Percentiles rank a stretch among this genome's conserved stretches.
phyloP scores from a whole-genome alignment of 2,329 filamentous ascomycete species.

The Claviceps maximensis region DNA sequence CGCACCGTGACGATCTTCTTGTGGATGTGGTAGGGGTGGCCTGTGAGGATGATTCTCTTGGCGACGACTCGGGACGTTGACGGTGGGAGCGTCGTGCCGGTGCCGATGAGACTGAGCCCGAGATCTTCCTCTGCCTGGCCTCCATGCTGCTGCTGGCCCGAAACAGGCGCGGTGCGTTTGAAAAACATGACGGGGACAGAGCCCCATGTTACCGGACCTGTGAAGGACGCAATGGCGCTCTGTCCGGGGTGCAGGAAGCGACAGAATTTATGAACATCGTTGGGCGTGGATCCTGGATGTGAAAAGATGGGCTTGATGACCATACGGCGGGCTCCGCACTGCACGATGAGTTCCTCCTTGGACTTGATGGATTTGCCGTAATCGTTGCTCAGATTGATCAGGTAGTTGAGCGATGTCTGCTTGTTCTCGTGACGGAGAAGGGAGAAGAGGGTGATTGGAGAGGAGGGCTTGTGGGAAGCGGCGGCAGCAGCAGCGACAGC shows the following conservation, averaged over 20 bases:
- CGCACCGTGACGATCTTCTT: conserved; percentile 92
- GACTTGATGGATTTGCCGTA: conserved; percentile 66
- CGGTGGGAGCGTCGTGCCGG: conserved; percentile 74
- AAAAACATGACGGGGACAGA: conserved; percentile 84
- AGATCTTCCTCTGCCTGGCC: conserved; percentile 28
- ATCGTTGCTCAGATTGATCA: conserved; percentile 72
- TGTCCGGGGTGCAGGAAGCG: conserved; percentile 84
- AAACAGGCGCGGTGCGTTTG: conserved; percentile 38
- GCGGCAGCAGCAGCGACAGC: neutral
- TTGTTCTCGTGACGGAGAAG: conserved; percentile 93
- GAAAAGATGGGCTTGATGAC: conserved; percentile 87
- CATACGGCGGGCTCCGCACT: conserved; percentile 79
- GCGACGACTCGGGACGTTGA: conserved; percentile 69
- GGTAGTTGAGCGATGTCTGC: conserved; percentile 77
- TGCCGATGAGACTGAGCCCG: conserved; percentile 62
- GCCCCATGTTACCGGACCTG: conserved; percentile 86
- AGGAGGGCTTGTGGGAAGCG: conserved; percentile 13
- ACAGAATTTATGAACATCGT: conserved; percentile 95
- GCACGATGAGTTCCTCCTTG: conserved; percentile 83
- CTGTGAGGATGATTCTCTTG: conserved; percentile 86
- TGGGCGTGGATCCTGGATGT: conserved; percentile 75
- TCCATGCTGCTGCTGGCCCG: conserved; percentile 28
- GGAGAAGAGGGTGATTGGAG: conserved; percentile 66
- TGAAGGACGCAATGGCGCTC: conserved; percentile 78
- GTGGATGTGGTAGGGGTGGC: conserved; percentile 97